Evolutionary conservation across 2,329 filamentous ascomycete species (phyloP).

Genomic region (Diaporthe ilicicola): DNA sequence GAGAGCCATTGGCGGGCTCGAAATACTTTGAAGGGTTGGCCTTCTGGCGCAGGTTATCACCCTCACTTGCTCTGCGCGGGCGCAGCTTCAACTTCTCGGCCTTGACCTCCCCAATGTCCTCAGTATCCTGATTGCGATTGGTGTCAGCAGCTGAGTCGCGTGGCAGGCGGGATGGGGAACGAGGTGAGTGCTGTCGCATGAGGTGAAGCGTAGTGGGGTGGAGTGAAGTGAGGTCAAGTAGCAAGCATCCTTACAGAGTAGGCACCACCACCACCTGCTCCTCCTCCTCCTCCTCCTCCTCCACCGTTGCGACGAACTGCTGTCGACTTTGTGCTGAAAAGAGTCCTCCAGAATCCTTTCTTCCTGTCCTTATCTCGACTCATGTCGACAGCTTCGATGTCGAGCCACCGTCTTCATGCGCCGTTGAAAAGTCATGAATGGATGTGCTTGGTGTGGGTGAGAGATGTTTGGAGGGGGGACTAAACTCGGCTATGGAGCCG

Average conservation of each 20-base stretch:
- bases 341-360: conserved; percentile 31
- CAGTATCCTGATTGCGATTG: not conserved
- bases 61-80: conserved; percentile 28
- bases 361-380: conserved; percentile 32
- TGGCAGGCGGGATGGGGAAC: not conserved
- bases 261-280: not conserved
- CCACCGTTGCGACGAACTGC: not conserved
- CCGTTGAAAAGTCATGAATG: conserved; percentile 10
- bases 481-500: conserved; percentile 7
- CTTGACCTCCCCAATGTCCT: not conserved
- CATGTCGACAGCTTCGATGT: conserved; percentile 29
- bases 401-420: conserved; percentile 19
- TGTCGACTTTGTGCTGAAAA: conserved; percentile 27
- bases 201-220: not conserved
- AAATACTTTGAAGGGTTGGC: conserved; percentile 1
- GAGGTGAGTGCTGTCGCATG: not conserved
- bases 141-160: conserved; percentile 11
- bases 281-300: no score
- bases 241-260: conserved; percentile 12
- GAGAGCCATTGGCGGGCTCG: conserved; percentile 2
- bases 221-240: not conserved
- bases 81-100: not conserved
- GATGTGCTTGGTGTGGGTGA: not conserved
- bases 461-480: conserved; percentile 7
- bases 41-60: not conserved